A percentile compares a stretch with the other conserved stretches of the same genome.
phyloP scores from a whole-genome alignment of 2,329 filamentous ascomycete genomes.

The Dothistroma septosporum region DNA sequence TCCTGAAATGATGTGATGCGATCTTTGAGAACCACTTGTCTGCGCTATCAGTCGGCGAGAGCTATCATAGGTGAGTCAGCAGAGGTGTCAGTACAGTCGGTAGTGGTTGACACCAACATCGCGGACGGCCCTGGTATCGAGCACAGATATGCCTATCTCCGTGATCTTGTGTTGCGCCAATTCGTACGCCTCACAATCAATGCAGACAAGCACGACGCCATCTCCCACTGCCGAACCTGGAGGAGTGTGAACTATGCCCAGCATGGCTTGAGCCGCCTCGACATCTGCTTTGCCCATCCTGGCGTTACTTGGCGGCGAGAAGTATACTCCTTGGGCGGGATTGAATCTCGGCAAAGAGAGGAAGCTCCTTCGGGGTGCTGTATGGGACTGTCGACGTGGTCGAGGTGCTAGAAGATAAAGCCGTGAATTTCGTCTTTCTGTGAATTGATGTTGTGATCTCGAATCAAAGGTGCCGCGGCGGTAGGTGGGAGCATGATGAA shows the following conservation, averaged over 20 bases:
- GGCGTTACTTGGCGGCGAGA: not conserved
- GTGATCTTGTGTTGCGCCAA: constrained; percentile 63
- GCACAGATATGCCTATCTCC: constrained; percentile 76
- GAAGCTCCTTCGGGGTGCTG: not conserved
- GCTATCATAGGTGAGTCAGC: not conserved
- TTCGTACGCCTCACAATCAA: constrained; percentile 85
- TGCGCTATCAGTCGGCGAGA: constrained; percentile 36
- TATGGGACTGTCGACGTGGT: not conserved
- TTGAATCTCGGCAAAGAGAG: not conserved
- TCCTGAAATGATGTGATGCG: constrained; percentile 60
- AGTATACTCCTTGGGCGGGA: not conserved
- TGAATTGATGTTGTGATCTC: not conserved
- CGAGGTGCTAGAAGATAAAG: not conserved
- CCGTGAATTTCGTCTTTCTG: not conserved
- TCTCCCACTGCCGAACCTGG: not conserved
- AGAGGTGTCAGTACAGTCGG: not conserved
- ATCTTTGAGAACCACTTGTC: constrained; percentile 11
- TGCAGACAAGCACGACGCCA: constrained; percentile 63
- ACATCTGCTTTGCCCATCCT: not conserved
- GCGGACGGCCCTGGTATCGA: constrained; percentile 60
- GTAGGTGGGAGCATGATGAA: not conserved
- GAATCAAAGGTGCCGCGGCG: not conserved
- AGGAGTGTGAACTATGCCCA: not conserved
- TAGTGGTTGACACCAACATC: constrained; percentile 6
- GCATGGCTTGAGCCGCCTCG: constrained; percentile 6